Evolutionary conservation across 2,329 filamentous ascomycete species (phyloP), one percentile per base, ranked within the genome.

Genomic region (Davidsoniella neocaledoniae): DNA sequence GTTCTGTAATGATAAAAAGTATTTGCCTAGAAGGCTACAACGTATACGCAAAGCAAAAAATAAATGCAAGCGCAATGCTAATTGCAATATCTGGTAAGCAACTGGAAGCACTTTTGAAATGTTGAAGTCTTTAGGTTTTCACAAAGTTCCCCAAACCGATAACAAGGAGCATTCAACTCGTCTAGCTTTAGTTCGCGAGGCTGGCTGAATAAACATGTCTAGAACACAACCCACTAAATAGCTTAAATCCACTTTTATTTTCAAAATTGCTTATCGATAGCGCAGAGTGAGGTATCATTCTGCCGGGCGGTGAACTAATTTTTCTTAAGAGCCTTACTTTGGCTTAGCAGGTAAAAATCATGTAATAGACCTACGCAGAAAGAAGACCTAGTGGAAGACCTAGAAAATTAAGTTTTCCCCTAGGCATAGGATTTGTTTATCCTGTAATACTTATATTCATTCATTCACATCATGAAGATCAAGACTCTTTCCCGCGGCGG

Each of bases 401-500:
- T 19, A 19, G 19, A 19, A 19, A 19, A 2, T 3, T 17, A 17
- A 17, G 19, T 3, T 3, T 19, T 19, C 19, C 3, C 19, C 19
- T 19, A 19, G 19, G 19, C 19, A 19, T 3, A 33, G 29, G 29
- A 9, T 33, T 33, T 37, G 25, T 39, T 21, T 33, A 23, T 38
- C 19, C 23, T 21, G 12, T 21, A 5, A 3, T 21, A 12, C 6
- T 26, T 42, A 8, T 36, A 40, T 29, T 14, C 6, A 26, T 17
- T 33, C 12, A 36, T 37, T 5, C 36, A 29, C 5, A 49, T 16
- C 2, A 53, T 53, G 75, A 79, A 77, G 66, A 74, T 79, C 58
- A 78, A 78, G 66, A 77, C 81, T 48, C 73, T 86, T 58, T 77
- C 71, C 56, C 76, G 81, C 57, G 76, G 81, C 25, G 73, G 77